Evolutionary conservation across 2,329 filamentous ascomycete genomes (phyloP).

Genomic region (Akanthomyces uredinophilus): DNA sequence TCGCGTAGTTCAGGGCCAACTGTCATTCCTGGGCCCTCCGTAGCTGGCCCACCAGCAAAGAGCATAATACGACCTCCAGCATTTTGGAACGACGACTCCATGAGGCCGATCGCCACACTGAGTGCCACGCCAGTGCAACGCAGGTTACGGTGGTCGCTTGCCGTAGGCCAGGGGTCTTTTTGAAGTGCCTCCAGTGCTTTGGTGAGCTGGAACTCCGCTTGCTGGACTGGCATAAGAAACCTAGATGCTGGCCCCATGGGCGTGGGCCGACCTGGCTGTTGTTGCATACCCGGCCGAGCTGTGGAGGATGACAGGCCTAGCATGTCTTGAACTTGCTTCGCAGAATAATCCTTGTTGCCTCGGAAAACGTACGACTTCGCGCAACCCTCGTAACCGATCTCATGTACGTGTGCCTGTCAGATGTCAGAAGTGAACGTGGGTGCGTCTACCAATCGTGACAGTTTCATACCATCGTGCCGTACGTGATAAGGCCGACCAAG

Average conservation of each 20-base stretch:
- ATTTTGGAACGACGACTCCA: slow-evolving; percentile 95
- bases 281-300: slow-evolving; percentile 68
- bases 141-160: slow-evolving; percentile 83
- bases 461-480: slow-evolving; percentile 75
- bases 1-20: slow-evolving; percentile 94
- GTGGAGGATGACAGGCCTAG: slow-evolving; percentile 72
- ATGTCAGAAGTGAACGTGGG: slow-evolving; percentile 5
- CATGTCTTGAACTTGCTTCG: slow-evolving; percentile 99
- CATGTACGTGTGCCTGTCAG: slow-evolving; percentile 80
- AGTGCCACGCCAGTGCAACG: slow-evolving; percentile 95
- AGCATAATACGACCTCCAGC: slow-evolving; percentile 94
- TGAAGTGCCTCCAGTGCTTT: slow-evolving; percentile 93
- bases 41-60: slow-evolving; percentile 90
- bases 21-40: slow-evolving; percentile 94
- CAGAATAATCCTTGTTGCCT: slow-evolving; percentile 95
- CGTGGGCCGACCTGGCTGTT: slow-evolving; percentile 68
- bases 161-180: slow-evolving; percentile 95
- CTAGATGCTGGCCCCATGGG: slow-evolving; percentile 77
- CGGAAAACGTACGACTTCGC: slow-evolving; percentile 98
- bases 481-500: slow-evolving; percentile 78
- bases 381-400: slow-evolving; percentile 96
- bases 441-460: slow-evolving; percentile 17
- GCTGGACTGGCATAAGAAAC: slow-evolving; percentile 89
- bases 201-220: slow-evolving; percentile 95
- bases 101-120: slow-evolving; percentile 84